Base-by-base conservation (phyloP, 2,329 filamentous ascomycete genomes). In the Neoarthrinium moseri region DNA sequence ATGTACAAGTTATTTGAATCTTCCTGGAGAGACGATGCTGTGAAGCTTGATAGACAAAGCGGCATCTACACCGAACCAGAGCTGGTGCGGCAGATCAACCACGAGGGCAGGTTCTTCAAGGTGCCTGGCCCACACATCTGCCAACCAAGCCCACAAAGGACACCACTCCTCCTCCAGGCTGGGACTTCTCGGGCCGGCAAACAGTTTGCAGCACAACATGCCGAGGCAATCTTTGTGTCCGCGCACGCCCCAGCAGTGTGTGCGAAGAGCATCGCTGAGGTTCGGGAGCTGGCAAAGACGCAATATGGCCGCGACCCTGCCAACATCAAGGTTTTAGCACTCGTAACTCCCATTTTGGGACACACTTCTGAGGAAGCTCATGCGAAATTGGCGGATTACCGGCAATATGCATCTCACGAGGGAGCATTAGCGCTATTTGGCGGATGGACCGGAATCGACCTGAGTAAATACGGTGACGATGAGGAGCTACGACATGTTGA, bases 381-480 rank as follows among this genome's bases (percentile, higher is more conserved):
- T 47, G 77, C 73, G 6, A 89, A 88, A 63, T 79, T 84, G 42
- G 65, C 71, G 0, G 80, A 87, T 5, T 82, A 81, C 49, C 70
- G 75, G 8, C 73, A 75, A 45, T 80, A 87, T 56, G 86, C 82
- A 1, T 75, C 71, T 2, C 63, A 65, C 27, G 86, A 77, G 52
- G 86, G 86, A 2, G 86, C 84, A 0, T 59, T 89, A 46, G 82
- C 85, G 2, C 63, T 89, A 15, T 90, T 89, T 55, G 84, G 84
- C 17, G 86, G 86, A 2, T 90, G 86, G 85, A 89, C 86, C 0
- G 86, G 74, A 3, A 75, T 77, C 20, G 72, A 77, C 43, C 53
- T 77, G 12, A 54, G 51, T 45, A 52, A 64, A 52, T 70, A 68
- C 43, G 66, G 63, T 2, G 66, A 68, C 15, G 64, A 69, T 4